Evolutionary conservation across 1,284 basidiomycete genomes (phyloP).

Genomic region (Mycena citricolor): DNA sequence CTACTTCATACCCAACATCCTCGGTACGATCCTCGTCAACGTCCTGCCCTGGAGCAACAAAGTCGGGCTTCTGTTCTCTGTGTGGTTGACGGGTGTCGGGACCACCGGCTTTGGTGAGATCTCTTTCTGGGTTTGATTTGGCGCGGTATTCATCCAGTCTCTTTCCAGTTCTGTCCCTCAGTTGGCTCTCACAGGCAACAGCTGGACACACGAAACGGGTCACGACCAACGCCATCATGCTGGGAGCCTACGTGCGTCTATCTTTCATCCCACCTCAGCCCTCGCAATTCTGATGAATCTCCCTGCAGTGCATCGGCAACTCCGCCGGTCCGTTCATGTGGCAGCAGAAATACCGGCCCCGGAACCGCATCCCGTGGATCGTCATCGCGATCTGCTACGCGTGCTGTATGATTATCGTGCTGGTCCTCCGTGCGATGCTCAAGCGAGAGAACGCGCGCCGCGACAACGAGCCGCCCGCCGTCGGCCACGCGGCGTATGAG

Average conservation of each 20-base stretch:
- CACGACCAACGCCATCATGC: slow-evolving; percentile 72
- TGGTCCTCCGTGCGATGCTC: slow-evolving; percentile 56
- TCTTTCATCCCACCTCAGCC: slow-evolving; percentile 10
- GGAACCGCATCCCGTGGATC: slow-evolving; percentile 64
- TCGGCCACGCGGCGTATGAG: slow-evolving; percentile 50
- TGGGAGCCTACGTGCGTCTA: slow-evolving; percentile 51
- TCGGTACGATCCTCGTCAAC: slow-evolving; percentile 68
- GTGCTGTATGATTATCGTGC: slow-evolving; percentile 46
- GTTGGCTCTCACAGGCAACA: slow-evolving; percentile 64
- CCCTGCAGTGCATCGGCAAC: slow-evolving; percentile 58
- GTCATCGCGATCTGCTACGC: slow-evolving; percentile 58
- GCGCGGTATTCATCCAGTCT: neutral
- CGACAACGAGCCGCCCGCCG: slow-evolving; percentile 45
- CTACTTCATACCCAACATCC: slow-evolving; percentile 65
- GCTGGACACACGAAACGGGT: slow-evolving; percentile 74
- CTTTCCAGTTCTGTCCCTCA: slow-evolving; percentile 43
- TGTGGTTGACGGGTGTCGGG: slow-evolving; percentile 73
- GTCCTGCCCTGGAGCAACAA: slow-evolving; percentile 64
- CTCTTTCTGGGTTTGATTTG: slow-evolving; percentile 15
- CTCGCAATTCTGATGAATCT: neutral
- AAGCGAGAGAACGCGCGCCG: slow-evolving; percentile 62
- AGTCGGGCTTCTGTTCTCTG: slow-evolving; percentile 66
- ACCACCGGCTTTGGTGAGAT: slow-evolving; percentile 55
- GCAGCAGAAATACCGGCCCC: slow-evolving; percentile 34
- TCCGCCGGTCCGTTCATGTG: slow-evolving; percentile 75